phyloP scores from a whole-genome alignment of 805 yeast genomes.

The Barnettozyma salicaria region DNA sequence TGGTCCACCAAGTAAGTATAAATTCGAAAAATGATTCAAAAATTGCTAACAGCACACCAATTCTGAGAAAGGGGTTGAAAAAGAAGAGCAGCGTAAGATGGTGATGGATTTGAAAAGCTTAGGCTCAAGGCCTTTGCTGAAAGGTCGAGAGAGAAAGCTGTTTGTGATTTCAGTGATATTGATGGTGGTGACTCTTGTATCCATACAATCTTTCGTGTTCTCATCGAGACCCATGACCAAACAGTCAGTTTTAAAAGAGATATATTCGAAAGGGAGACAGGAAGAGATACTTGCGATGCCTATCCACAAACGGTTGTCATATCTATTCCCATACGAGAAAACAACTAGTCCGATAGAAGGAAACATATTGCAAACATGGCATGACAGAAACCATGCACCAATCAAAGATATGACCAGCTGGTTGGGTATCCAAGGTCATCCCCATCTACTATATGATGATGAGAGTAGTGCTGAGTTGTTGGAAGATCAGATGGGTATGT shows the following conservation, averaged over 20 bases:
- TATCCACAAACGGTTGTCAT: background rate
- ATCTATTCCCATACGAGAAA: background rate
- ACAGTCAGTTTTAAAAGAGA: too few relatives aligned
- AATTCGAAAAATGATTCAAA: too few relatives aligned
- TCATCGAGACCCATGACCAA: too few relatives aligned
- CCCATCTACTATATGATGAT: background rate
- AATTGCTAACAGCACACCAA: too few relatives aligned
- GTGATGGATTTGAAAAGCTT: background rate
- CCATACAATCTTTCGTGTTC: too few relatives aligned
- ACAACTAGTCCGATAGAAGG: background rate
- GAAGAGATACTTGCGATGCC: too few relatives aligned
- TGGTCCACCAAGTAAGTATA: too few relatives aligned
- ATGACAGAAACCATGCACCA: slow-evolving; percentile 2
- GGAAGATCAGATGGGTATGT: too few relatives aligned
- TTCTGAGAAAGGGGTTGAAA: background rate
- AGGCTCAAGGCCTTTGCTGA: background rate
- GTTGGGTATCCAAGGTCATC: too few relatives aligned
- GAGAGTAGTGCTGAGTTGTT: background rate
- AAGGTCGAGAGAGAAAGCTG: background rate
- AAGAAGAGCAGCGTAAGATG: background rate
- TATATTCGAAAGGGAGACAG: too few relatives aligned
- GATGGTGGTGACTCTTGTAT: background rate
- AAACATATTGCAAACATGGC: slow-evolving; percentile 3
- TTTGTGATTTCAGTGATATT: background rate
- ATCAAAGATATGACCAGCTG: too few relatives aligned